Conservation (phyloP, 148 eudicot species). For the Euryodendron excelsum region DNA sequence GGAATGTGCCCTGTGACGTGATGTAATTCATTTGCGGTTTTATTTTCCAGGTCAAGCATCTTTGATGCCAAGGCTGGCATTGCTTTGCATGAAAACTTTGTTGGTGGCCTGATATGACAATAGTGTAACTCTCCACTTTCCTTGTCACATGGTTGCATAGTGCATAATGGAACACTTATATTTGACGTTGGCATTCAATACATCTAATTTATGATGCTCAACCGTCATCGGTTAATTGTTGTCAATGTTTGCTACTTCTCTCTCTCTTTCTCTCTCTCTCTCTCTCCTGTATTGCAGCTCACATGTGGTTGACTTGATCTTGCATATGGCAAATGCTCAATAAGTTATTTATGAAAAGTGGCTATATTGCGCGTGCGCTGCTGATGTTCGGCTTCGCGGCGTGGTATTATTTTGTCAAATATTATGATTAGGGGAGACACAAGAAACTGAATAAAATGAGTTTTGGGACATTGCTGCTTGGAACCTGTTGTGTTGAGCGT, state of each 20-base stretch:
- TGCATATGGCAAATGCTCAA: slow-evolving; percentile 52
- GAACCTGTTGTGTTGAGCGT: neutral
- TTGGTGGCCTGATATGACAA: slow-evolving; percentile 92
- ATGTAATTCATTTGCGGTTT: neutral
- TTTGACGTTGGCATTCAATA: neutral
- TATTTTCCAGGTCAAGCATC: slow-evolving; percentile 70
- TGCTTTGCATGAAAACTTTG: slow-evolving; percentile 66
- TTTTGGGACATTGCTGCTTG: neutral
- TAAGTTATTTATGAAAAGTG: slow-evolving; percentile 16
- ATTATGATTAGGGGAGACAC: neutral
- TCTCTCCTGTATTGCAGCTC: slow-evolving; percentile 38
- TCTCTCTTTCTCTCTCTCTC: neutral
- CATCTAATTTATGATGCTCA: neutral
- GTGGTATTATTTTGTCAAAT: slow-evolving; percentile 8
- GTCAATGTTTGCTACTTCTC: neutral
- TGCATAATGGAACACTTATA: neutral
- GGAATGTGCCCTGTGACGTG: too few relatives aligned
- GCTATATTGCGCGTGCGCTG: too few relatives aligned
- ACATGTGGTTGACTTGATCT: slow-evolving; percentile 75
- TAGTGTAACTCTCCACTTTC: slow-evolving; percentile 51
- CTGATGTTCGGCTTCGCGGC: too few relatives aligned
- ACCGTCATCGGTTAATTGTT: neutral
- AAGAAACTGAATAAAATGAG: slow-evolving; percentile 1
- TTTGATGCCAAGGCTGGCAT: slow-evolving; percentile 95
- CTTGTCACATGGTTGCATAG: too few relatives aligned